Evolutionary conservation across 2,329 filamentous ascomycete genomes (phyloP).

Genomic region (Aspergillus tanneri): DNA sequence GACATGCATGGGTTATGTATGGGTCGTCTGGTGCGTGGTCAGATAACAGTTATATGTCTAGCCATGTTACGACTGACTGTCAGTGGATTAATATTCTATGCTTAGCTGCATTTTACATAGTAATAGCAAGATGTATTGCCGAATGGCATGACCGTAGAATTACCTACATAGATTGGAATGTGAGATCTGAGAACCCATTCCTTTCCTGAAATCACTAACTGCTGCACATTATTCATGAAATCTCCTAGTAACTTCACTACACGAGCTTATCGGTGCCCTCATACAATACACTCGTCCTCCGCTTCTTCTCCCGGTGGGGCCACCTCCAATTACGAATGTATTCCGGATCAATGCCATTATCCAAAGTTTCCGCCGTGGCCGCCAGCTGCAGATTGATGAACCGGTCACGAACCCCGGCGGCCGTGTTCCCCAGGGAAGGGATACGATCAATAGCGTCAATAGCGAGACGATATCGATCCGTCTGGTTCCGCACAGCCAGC

Average conservation of each 20-base stretch:
- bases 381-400: slow-evolving; percentile 65
- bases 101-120: too few relatives aligned
- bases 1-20: too few relatives aligned
- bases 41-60: too few relatives aligned
- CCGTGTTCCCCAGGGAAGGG: slow-evolving; percentile 61
- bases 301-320: slow-evolving; percentile 44
- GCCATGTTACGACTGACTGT: too few relatives aligned
- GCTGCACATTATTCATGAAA: too few relatives aligned
- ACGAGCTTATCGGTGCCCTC: not conserved
- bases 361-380: slow-evolving; percentile 64
- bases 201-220: too few relatives aligned
- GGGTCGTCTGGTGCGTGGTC: too few relatives aligned
- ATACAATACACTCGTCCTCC: not conserved
- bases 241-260: not conserved
- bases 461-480: slow-evolving; percentile 73
- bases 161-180: too few relatives aligned
- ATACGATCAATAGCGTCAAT: slow-evolving; percentile 74
- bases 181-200: too few relatives aligned
- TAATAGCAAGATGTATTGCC: too few relatives aligned
- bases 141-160: too few relatives aligned
- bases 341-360: slow-evolving; percentile 68
- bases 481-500: slow-evolving; percentile 73
- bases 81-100: too few relatives aligned
- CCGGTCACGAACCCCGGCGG: slow-evolving; percentile 60
- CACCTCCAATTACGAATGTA: slow-evolving; percentile 66